These are phyloP conservation scores for Pseudohalonectria lignicola DNA, from an alignment of 2,329 filamentous ascomycete species.

Conservation along the genomic window DNA sequence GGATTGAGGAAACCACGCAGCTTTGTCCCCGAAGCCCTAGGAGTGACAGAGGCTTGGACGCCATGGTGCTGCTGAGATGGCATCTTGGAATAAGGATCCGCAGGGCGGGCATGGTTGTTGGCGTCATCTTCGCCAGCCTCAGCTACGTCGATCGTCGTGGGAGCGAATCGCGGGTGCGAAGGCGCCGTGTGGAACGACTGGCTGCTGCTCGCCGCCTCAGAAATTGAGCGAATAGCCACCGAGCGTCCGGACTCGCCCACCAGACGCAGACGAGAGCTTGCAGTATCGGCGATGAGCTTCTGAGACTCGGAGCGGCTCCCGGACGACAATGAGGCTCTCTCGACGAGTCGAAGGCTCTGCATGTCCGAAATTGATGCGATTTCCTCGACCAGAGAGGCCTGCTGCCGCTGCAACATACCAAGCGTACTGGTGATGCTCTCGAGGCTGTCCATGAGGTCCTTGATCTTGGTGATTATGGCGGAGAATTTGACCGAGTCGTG, in stretches of 20 bases:
- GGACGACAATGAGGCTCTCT: neutral
- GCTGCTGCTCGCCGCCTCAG: too few relatives aligned
- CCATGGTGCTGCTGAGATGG: too few relatives aligned
- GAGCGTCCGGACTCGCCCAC: neutral
- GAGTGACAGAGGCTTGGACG: too few relatives aligned
- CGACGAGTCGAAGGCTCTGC: conserved; percentile 10
- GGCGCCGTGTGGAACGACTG: neutral
- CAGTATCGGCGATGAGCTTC: conserved; percentile 7
- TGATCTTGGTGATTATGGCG: conserved; percentile 7
- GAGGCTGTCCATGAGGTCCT: conserved; percentile 11
- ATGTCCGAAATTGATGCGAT: conserved; percentile 11
- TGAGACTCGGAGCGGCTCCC: neutral
- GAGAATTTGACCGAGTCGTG: conserved; percentile 11
- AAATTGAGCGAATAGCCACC: neutral
- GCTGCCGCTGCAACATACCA: conserved; percentile 8
- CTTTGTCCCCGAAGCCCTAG: neutral
- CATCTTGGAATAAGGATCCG: too few relatives aligned
- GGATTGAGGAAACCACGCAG: neutral
- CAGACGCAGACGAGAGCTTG: conserved; percentile 5
- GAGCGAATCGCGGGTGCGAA: neutral
- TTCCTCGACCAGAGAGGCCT: conserved; percentile 7
- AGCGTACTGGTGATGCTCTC: conserved; percentile 10
- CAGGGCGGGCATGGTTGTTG: too few relatives aligned
- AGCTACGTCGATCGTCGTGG: too few relatives aligned
- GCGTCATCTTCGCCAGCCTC: too few relatives aligned